Base-by-base conservation (phyloP, 2,329 filamentous ascomycete species). In the Stachybotrys chartarum region DNA sequence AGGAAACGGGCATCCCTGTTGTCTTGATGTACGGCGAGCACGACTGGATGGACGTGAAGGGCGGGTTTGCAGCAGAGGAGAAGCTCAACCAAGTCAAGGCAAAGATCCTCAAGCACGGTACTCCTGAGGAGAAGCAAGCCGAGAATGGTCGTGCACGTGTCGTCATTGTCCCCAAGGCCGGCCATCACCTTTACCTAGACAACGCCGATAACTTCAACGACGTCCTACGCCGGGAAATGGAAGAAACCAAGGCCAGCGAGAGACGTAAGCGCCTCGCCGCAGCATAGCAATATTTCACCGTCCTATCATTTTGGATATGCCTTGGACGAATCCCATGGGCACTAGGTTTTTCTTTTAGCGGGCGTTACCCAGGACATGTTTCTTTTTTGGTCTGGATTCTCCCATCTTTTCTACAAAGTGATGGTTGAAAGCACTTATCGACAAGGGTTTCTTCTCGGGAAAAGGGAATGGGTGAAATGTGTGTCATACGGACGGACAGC, bases 41-140 rank as follows among this genome's bases (percentile, higher is more conserved):
- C 66, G 94, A 99, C 76, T 99, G 94, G 94, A 99, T 99, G 94
- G 94, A 99, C 62, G 86, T 94, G 8, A 84, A 85, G 0, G 94
- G 92, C 31, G 94, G 94, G 0, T 83, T 86, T 50, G 91, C 88
- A 0, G 86, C 92, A 0, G 83, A 88, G 66, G 83, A 92, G 71
- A 91, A 88, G 69, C 80, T 97, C 12, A 86, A 90, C 57, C 78
- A 86, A 56, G 84, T 87, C 59, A 82, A 81, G 60, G 72, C 74
- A 30, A 81, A 82, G 52, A 77, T 81, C 0, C 73, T 96, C 4
- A 72, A 78, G 12, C 71, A 79, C 24, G 88, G 81, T 24, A 86
- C 81, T 0, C 75, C 79, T 1, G 87, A 91, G 56, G 88, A 95
- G 70, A 83, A 79, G 69, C 73, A 76, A 56, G 75, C 73, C 4